Percentiles rank a stretch among this genome's conserved stretches.
Conservation (phyloP, 331 rosid genomes). For the Rosa hybrid region DNA sequence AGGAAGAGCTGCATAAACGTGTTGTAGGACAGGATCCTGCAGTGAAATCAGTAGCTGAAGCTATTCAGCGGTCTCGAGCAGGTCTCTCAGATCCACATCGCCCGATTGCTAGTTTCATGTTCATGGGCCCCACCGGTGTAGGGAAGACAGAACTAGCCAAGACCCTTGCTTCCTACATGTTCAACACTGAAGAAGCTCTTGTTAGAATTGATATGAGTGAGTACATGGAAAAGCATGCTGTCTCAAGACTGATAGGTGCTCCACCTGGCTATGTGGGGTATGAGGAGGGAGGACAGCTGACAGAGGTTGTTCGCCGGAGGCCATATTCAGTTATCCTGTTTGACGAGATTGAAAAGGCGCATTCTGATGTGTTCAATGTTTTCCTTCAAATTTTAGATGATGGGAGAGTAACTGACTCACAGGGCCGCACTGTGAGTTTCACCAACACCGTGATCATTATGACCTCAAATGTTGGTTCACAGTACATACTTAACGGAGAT, state of each 20-base stretch:
- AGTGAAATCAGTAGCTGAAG: constrained; percentile 90
- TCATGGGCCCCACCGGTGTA: constrained; percentile 99
- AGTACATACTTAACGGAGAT: constrained; percentile 77
- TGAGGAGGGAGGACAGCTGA: constrained; percentile 97
- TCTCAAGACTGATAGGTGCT: constrained; percentile 92
- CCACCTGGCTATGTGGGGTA: constrained; percentile 99
- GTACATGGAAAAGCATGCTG: constrained; percentile 98
- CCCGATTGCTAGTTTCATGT: constrained; percentile 98
- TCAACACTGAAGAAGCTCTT: constrained; percentile 96
- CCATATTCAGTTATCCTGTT: constrained; percentile 91
- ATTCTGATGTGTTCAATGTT: constrained; percentile 85
- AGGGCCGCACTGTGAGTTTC: constrained; percentile 91
- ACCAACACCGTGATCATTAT: constrained; percentile 90
- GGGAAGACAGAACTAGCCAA: constrained; percentile 98
- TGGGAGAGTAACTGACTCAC: constrained; percentile 93
- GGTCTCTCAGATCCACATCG: constrained; percentile 97
- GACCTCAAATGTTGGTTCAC: constrained; percentile 98
- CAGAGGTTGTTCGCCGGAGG: constrained; percentile 86
- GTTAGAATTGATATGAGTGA: constrained; percentile 98
- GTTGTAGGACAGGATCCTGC: constrained; percentile 99
- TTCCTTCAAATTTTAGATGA: constrained; percentile 98
- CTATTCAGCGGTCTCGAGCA: constrained; percentile 94
- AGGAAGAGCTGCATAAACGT: constrained; percentile 95
- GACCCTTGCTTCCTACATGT: constrained; percentile 90
- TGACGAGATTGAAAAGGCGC: constrained; percentile 98